phyloP scores from a whole-genome alignment of 441 rosid species.

The Kokia cookei region DNA sequence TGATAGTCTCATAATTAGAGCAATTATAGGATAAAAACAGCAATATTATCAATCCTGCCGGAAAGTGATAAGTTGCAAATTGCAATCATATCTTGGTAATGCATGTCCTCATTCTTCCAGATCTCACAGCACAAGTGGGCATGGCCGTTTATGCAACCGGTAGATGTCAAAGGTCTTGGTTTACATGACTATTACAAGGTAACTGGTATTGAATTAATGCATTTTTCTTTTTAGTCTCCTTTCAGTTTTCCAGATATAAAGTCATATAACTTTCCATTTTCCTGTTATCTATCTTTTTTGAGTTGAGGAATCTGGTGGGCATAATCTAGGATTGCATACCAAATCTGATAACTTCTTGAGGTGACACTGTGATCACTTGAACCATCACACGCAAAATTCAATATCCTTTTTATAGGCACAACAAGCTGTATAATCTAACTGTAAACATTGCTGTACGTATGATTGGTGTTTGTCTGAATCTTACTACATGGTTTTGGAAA shows the following conservation, averaged over 20 bases:
- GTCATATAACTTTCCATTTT: background rate
- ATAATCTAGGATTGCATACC: background rate
- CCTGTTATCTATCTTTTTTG: background rate
- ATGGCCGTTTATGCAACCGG: constrained; percentile 89
- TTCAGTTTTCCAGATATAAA: too few relatives aligned
- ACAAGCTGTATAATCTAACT: background rate
- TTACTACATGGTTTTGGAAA: background rate
- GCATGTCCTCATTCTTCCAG: constrained; percentile 24
- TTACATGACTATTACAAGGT: constrained; percentile 49
- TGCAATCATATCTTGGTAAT: background rate
- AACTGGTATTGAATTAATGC: background rate
- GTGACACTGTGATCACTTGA: too few relatives aligned
- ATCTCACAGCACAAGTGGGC: constrained; percentile 85
- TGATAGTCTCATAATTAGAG: background rate
- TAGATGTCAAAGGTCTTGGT: constrained; percentile 83
- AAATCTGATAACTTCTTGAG: background rate
- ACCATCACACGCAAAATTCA: background rate
- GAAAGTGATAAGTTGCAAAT: background rate
- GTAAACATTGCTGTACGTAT: background rate
- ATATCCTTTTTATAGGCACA: background rate
- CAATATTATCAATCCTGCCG: too few relatives aligned
- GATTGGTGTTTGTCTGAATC: background rate
- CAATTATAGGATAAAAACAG: too few relatives aligned
- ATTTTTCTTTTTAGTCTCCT: background rate
- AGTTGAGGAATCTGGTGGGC: background rate